These are phyloP conservation scores for Fusarium sp. DNA, from an alignment of 2,329 filamentous ascomycete species.

Conservation along the genomic window DNA sequence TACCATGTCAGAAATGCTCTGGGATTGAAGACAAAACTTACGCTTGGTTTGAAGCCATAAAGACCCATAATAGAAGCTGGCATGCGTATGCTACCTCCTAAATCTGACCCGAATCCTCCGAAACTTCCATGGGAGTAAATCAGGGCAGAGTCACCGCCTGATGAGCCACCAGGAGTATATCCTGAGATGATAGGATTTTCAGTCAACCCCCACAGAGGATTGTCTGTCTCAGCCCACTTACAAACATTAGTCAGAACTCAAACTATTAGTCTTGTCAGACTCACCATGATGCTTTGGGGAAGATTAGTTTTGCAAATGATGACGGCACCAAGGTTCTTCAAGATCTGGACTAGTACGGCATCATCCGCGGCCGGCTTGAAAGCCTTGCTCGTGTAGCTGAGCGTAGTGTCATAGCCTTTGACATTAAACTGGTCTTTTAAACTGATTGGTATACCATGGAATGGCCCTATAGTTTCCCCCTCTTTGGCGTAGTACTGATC, in stretches of 20 bases:
- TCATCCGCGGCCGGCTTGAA: slow-evolving; percentile 63
- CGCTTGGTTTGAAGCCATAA: slow-evolving; percentile 46
- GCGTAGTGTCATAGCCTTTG: slow-evolving; percentile 66
- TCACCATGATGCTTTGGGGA: slow-evolving; percentile 35
- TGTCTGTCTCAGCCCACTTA: slow-evolving; percentile 46
- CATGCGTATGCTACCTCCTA: slow-evolving; percentile 48
- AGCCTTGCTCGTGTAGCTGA: slow-evolving; percentile 67
- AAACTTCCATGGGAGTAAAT: slow-evolving; percentile 38
- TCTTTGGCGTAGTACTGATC: slow-evolving; percentile 3
- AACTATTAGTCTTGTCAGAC: fast-evolving
- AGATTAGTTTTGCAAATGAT: slow-evolving; percentile 55
- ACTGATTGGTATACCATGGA: slow-evolving; percentile 44
- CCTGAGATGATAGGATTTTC: slow-evolving; percentile 34
- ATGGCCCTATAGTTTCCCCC: slow-evolving; percentile 14
- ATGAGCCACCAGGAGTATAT: slow-evolving; percentile 47
- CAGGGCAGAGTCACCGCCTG: slow-evolving; percentile 43
- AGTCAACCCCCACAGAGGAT: slow-evolving; percentile 48
- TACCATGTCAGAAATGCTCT: background rate
- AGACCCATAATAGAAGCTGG: slow-evolving; percentile 46
- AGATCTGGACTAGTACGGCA: slow-evolving; percentile 60
- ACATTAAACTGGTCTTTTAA: slow-evolving; percentile 73
- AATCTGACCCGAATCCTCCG: slow-evolving; percentile 44
- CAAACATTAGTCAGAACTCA: fast-evolving
- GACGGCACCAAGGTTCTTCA: slow-evolving; percentile 63
- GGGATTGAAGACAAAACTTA: background rate